Conservation (phyloP, 805 yeast species). For the Kluyveromyces lactis region DNA sequence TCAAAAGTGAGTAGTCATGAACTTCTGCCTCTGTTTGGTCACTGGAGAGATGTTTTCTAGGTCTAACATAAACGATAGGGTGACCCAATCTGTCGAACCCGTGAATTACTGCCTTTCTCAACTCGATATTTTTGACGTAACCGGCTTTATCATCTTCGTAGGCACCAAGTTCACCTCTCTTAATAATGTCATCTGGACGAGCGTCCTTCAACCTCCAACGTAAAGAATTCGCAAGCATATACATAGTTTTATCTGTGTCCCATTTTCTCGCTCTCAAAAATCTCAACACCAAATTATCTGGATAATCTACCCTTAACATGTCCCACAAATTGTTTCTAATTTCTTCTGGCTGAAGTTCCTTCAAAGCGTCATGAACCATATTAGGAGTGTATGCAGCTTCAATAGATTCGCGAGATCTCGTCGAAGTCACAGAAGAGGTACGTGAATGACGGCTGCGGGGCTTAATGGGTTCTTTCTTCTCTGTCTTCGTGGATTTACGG, state of each 20-base stretch:
- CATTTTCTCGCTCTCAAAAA: conserved; percentile 84
- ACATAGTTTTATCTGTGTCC: conserved; percentile 57
- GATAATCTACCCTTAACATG: conserved; percentile 64
- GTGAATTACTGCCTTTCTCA: conserved; percentile 63
- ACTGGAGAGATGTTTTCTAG: conserved; percentile 61
- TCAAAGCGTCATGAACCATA: conserved; percentile 40
- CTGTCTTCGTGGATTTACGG: conserved; percentile 6
- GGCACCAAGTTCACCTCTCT: conserved; percentile 63
- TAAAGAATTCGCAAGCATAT: conserved; percentile 65
- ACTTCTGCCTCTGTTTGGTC: conserved; percentile 66
- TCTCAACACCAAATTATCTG: conserved; percentile 71
- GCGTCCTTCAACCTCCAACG: conserved; percentile 65
- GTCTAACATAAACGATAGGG: conserved; percentile 77
- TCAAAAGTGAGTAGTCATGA: conserved; percentile 62
- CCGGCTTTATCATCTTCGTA: conserved; percentile 39
- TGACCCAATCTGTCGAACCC: conserved; percentile 69
- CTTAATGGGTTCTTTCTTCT: conserved; percentile 3
- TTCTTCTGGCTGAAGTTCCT: conserved; percentile 43
- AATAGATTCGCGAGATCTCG: conserved; percentile 24
- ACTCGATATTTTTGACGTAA: conserved; percentile 35
- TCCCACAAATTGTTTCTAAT: conserved; percentile 48
- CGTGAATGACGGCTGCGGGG: conserved; percentile 5
- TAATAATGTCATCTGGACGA: conserved; percentile 52
- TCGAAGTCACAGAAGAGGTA: conserved; percentile 15
- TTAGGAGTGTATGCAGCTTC: conserved; percentile 29